Evolutionary conservation across 495 filamentous ascomycete genomes (phyloP), one percentile per base, ranked within the genome.

Genomic region (Aspergillus biplanus): DNA sequence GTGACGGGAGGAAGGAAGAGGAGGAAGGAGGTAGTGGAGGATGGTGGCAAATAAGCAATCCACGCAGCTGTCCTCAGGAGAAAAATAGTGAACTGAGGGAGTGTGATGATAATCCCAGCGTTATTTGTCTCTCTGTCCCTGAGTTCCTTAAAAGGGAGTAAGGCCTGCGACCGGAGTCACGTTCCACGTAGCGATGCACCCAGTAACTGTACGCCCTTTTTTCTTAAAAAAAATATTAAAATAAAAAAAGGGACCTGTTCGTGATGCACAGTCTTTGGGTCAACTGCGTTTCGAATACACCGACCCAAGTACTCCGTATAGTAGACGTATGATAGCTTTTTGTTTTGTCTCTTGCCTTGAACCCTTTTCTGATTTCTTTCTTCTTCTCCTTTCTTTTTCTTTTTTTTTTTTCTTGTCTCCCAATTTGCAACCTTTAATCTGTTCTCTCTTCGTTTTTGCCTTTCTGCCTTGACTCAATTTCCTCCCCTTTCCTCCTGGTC

Each of bases 231-330:
- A 27, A 54, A 55, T 39, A 49, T 18, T 46, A 56, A 53, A 62
- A 61, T 44, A 16, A 56, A 64, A 59, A 64, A 67, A 58, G 56
- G 61, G 47, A 54, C 42, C 52, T 59, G 54, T 56, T 59, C 58
- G 55, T 64, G 64, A 69, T 64, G 67, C 64, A 65, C 47, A 57
- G 50, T 42, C 12, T 50, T 54, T 63, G 56, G 67, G 52, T 55
- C 67, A 68, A 62, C 61, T 59, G 56, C 16, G 48, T 60, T 65
- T 61, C 67, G 67, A 65, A 72, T 72, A 69, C 69, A 64, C 66
- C 63, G 55, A 60, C 66, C 64, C 64, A 64, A 62, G 42, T 65
- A 61, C 63, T 65, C 64, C 67, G 67, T 65, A 65, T 60, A 68
- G 61, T 66, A 72, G 67, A 68, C 63, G 67, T 66, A 69, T 52